A percentile compares a stretch with the other conserved stretches of the same genome.
Conservation (phyloP, 129 eudicot species). For the Flaveria bidentis region DNA sequence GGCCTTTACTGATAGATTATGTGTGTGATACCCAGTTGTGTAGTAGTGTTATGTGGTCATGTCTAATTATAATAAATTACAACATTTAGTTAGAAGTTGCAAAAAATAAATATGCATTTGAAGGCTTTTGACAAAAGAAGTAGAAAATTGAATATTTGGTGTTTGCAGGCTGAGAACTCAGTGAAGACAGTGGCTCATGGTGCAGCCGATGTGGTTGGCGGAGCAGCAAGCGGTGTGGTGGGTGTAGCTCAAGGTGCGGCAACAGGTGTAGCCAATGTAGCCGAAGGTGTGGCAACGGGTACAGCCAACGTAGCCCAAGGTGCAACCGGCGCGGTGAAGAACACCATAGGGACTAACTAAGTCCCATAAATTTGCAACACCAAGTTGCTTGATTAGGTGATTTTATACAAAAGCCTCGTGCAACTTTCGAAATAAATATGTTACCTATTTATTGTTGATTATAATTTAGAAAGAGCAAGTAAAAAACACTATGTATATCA, state of each 20-base stretch:
- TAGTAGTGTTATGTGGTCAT: too few relatives aligned
- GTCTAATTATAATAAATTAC: too few relatives aligned
- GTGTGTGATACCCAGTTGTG: too few relatives aligned
- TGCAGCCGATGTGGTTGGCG: constrained; percentile 66
- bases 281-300: constrained; percentile 68
- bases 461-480: neutral
- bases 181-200: constrained; percentile 78
- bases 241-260: constrained; percentile 64
- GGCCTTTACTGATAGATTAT: too few relatives aligned
- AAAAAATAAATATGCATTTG: neutral
- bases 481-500: neutral
- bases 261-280: constrained; percentile 62
- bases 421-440: neutral
- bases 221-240: constrained; percentile 22
- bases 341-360: constrained; percentile 43
- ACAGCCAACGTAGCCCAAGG: constrained; percentile 69
- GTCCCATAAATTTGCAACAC: neutral
- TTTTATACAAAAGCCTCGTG: neutral
- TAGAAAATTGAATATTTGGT: neutral
- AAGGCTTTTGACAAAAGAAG: neutral
- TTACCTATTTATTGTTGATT: neutral
- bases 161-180: constrained; percentile 54
- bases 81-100: neutral
- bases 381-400: neutral
- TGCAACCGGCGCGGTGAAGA: constrained; percentile 58